These are phyloP conservation scores for Kernera saxatilis DNA, from an alignment of 345 rosid species.

Conservation along the genomic window DNA sequence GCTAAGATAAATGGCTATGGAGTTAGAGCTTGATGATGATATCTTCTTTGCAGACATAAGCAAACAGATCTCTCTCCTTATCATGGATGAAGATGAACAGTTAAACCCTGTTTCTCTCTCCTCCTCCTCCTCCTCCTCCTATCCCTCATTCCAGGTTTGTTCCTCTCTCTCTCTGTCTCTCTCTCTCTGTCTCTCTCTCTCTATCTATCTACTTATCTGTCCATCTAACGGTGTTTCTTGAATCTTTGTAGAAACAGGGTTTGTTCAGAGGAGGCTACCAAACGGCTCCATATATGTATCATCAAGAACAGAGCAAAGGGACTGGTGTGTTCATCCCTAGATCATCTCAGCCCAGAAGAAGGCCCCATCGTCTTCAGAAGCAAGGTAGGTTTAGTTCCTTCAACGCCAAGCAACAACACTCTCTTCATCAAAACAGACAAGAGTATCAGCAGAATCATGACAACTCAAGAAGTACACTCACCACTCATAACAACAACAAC, in stretches of 20 bases:
- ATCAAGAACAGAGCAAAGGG: conserved; percentile 75
- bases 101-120: conserved; percentile 38
- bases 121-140: conserved; percentile 38
- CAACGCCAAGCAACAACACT: conserved; percentile 40
- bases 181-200: neutral
- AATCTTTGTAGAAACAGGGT: conserved; percentile 35
- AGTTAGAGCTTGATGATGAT: conserved; percentile 88
- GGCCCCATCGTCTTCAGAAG: conserved; percentile 31
- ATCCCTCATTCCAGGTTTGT: conserved; percentile 65
- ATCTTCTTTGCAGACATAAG: conserved; percentile 82
- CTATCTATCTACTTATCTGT: neutral
- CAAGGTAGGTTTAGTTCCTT: conserved; percentile 52
- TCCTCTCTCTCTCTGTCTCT: neutral
- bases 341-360: conserved; percentile 65
- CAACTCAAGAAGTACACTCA: conserved; percentile 26
- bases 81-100: conserved; percentile 81
- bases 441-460: conserved; percentile 31
- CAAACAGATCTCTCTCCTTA: conserved; percentile 86
- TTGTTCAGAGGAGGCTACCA: conserved; percentile 41
- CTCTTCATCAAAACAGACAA: conserved; percentile 25
- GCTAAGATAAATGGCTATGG: conserved; percentile 43
- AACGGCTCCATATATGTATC: conserved; percentile 37
- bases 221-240: conserved; percentile 1
- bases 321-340: conserved; percentile 88
- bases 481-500: conserved; percentile 4